phyloP scores from a whole-genome alignment of 768 basidiomycete genomes.

The Mycena rebaudengoi region DNA sequence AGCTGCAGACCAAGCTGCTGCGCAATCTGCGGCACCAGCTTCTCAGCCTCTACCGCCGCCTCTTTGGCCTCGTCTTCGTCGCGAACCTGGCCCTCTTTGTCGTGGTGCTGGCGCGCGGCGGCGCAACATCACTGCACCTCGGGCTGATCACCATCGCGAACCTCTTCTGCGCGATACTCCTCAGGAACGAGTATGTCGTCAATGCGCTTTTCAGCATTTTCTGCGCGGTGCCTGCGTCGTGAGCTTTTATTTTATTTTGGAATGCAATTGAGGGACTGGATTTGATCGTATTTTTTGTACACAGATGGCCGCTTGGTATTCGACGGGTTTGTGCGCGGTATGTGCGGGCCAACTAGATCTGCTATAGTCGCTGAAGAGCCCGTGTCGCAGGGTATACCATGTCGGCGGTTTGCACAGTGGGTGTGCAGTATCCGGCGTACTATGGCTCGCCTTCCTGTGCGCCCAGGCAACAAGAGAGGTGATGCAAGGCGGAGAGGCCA shows the following conservation, averaged over 20 bases:
- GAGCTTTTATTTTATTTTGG: constrained; percentile 28
- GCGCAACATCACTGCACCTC: too few relatives aligned
- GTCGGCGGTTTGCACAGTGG: constrained; percentile 69
- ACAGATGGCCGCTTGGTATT: constrained; percentile 64
- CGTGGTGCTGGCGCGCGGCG: too few relatives aligned
- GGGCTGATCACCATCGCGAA: too few relatives aligned
- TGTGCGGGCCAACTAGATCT: neutral
- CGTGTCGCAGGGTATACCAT: constrained; percentile 54
- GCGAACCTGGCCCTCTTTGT: too few relatives aligned
- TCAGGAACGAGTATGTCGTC: constrained; percentile 65
- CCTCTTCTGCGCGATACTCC: too few relatives aligned
- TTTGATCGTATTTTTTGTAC: constrained; percentile 1
- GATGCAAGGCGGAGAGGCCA: constrained; percentile 37
- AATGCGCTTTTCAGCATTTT: constrained; percentile 63
- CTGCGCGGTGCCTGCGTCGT: constrained; percentile 58
- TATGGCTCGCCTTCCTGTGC: constrained; percentile 61
- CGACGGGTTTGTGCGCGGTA: constrained; percentile 54
- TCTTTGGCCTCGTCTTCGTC: too few relatives aligned
- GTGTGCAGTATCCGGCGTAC: constrained; percentile 57
- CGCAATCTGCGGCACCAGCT: too few relatives aligned
- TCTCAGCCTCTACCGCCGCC: too few relatives aligned
- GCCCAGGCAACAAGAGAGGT: constrained; percentile 61
- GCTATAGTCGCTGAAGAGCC: neutral
- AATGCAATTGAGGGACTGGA: neutral
- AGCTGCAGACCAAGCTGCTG: too few relatives aligned